Evolutionary conservation across 441 rosid genomes (phyloP), one percentile per base, ranked within the genome.

Genomic region (Capsella rubella): DNA sequence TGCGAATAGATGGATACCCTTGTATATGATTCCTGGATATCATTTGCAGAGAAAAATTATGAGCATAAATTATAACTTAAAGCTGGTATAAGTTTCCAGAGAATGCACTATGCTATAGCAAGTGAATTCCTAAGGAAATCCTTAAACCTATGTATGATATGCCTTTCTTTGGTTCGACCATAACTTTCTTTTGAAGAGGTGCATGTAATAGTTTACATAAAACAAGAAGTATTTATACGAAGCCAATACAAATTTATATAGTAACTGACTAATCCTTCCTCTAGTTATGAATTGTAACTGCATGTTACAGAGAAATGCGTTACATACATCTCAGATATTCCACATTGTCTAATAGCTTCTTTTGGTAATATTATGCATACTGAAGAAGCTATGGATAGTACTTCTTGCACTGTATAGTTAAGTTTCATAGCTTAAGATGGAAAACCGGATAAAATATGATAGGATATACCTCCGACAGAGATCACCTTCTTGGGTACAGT

Each of bases 1-100:
- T 96, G 79, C 97, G 95, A 81, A 96, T 90, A 35, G 99, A 93
- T 60, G 98, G 99, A 84, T 93, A 96, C 40, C 93, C 99, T 82
- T 96, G 99, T 64, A 96, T 83, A 84, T 96, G 97, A 85, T 89
- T 76, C 86, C 99, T 96, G 89, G 75, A 61, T 58, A 31, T 21
- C 21, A 72, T 25, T 71, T 50, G 56, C 53, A 54, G 60, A 67
- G 25, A 56, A 71, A 25, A 49, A 27, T 3, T 46, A n/a, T 58
- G 34, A 77, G 64, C 25, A 77, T 15, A 42, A 3, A 31, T 25
- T 10, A 56, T 47, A 64, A 15, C 75, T 64, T 71, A 56, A 56
- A 58, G 15, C 57, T 31, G 67, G 60, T 15, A 58, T 28, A 53
- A 3, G 35, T 29, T 40, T 58, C 31, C 45, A 58, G 51, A 57